Base-by-base conservation (phyloP, 805 yeast genomes). In the Zygoascus ofunaensis region DNA sequence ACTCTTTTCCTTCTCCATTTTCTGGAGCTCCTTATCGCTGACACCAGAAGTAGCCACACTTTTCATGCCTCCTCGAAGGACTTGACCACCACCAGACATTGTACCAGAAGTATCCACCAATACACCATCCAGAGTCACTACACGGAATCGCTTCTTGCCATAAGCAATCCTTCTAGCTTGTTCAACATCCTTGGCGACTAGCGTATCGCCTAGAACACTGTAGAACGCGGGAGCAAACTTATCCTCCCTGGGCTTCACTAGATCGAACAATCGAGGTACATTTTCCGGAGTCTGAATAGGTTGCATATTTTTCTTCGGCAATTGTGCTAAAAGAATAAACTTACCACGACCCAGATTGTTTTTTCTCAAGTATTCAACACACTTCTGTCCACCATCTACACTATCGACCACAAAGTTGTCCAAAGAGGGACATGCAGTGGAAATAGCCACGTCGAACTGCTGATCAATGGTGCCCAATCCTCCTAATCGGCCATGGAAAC, bases 391-490 rank as follows among this genome's bases (percentile, higher is more conserved):
- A 42, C 79, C 76, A 43, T 74, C 77, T 2, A 80, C 77, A 3
- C 76, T 73, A 39, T 87, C 97, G 2, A 92, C 97, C 15, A 92
- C 97, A 72, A 87, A 79, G 49, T 94, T 90, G 59, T 90, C 94
- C 46, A 92, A 69, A 5, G 89, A 80, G 1, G 94, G 87, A 52
- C 92, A 87, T 0, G 96, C 97, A 0, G 97, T 92, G 0, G 97
- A 87, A 5, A 92, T 78, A 0, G 98, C 98, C 42, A 87, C 76
- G 63, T 94, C 97, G 60, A 83, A 92, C 55, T 76, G 74, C 51
- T 82, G 85, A 59, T 87, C 95, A 50, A 92, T 92, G 2, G 74
- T 72, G n/a, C 96, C 99, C 37, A 92, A 66, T 53, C 87, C 94
- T 15, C 98, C 99, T 14, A 92, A 66, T 49, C 96, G 71, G 0